Base-by-base conservation (phyloP, 306 rosid species). In the Vigna hirtella region DNA sequence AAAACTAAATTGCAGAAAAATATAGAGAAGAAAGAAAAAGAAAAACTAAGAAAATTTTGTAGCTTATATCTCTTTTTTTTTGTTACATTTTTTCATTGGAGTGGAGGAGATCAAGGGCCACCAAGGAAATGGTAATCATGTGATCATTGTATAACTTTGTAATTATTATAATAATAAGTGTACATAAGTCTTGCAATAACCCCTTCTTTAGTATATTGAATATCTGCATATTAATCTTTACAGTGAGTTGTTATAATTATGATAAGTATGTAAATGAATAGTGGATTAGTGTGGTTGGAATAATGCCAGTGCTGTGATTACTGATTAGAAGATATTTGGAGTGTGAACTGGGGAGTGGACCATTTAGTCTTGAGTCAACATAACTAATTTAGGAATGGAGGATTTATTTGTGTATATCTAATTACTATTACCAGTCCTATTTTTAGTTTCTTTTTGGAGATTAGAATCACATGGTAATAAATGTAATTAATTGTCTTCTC, bases 401-500 rank as follows among this genome's bases (percentile, higher is more conserved):
- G 73, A 32, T 72, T 72, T 72, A 77, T 69, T 57, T 73, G 45
- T 85, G 89, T 90, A 9, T 0, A 42, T 42, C 3, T 30, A 30
- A 80, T 74, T 70, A 77, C 62, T 32, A 22, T 69, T 62, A 9
- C 11, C 50, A 42, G 74, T 18, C 53, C 61, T 51, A 20, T 48
- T 6, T 22, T 48, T 22, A 22, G 16, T 15, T 20, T 30, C 3
- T 7, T 30, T 77, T 61, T 22, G 2, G 22, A 55, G 16, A 42
- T 71, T 72, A 66, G 47, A 74, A 28, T 70, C 76, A 79, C 81
- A 34, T 34, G 38, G 72, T 79, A 86, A 65, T 83, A 68, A 83
- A 70, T 83, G 90, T 87, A 79, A 77, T 87, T 87, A 79, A 77
- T 87, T 82, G 78, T 8, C 48, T 34, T 62, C 0, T 65, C 55